Conservation (phyloP, 352 stramenopile genomes). For the Aphanomyces cochlioides region DNA sequence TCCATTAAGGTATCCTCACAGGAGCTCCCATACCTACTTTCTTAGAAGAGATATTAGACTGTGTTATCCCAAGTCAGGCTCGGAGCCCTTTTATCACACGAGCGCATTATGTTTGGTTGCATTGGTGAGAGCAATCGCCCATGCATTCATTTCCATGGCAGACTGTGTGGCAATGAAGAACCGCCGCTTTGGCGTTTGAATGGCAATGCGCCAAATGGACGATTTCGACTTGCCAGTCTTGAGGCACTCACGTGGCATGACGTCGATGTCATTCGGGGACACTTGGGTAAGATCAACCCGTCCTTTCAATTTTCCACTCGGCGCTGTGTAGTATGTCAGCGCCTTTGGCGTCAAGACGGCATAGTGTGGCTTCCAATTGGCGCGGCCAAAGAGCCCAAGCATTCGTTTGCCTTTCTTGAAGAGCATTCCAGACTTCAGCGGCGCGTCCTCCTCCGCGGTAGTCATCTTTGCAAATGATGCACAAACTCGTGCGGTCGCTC, state of each 20-base stretch:
- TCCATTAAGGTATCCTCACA: too few species aligned
- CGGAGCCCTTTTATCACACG: too few species aligned
- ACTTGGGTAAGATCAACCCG: slow-evolving; percentile 35
- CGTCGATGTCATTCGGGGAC: slow-evolving; percentile 39
- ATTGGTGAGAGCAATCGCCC: slow-evolving; percentile 24
- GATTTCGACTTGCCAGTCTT: slow-evolving; percentile 47
- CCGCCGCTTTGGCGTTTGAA: slow-evolving; percentile 39
- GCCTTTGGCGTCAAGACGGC: slow-evolving; percentile 42
- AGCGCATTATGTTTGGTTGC: too few species aligned
- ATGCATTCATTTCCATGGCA: slow-evolving; percentile 46
- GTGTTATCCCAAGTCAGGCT: too few species aligned
- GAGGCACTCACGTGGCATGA: slow-evolving; percentile 45
- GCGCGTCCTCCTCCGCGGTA: not conserved
- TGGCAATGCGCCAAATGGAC: slow-evolving; percentile 48
- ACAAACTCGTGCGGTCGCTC: too few species aligned
- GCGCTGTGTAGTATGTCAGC: slow-evolving; percentile 41
- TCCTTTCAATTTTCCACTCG: slow-evolving; percentile 38
- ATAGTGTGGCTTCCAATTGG: slow-evolving; percentile 56
- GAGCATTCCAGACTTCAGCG: slow-evolving; percentile 37
- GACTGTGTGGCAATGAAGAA: slow-evolving; percentile 37
- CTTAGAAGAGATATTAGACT: too few species aligned
- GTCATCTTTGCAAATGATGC: not conserved
- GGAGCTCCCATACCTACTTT: too few species aligned
- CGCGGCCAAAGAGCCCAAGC: slow-evolving; percentile 36
- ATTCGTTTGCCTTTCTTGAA: slow-evolving; percentile 50